These are phyloP conservation scores for Lolium perenne DNA, from an alignment of 176 grass and related monocot genomes.

Conservation along the genomic window DNA sequence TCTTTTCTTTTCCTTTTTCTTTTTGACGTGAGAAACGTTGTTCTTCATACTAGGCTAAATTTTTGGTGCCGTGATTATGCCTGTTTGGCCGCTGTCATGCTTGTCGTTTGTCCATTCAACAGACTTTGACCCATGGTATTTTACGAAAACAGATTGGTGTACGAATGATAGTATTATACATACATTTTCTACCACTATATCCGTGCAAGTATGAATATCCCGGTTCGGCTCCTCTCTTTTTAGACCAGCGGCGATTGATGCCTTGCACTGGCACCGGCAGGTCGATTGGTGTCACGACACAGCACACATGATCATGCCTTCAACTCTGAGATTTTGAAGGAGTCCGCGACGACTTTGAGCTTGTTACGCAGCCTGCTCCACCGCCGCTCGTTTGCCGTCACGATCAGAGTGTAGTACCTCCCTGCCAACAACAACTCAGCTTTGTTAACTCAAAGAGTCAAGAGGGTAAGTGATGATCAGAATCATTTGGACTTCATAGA, in stretches of 20 bases:
- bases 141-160: too few relatives aligned
- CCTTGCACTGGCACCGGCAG: not conserved
- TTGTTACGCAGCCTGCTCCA: constrained; percentile 82
- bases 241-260: not conserved
- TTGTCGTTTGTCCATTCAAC: not conserved
- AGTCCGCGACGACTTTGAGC: constrained; percentile 90
- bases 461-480: not conserved
- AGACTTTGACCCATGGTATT: not conserved
- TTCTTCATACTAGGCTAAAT: not conserved
- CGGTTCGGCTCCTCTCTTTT: too few relatives aligned
- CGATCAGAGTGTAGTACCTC: constrained; percentile 82
- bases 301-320: constrained; percentile 14
- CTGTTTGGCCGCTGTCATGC: not conserved
- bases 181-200: too few relatives aligned
- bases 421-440: constrained; percentile 34
- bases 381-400: constrained; percentile 85
- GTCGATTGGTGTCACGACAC: not conserved
- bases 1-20: not conserved
- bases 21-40: not conserved
- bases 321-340: constrained; percentile 71
- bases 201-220: too few relatives aligned
- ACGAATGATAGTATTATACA: too few relatives aligned
- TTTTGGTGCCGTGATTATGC: not conserved
- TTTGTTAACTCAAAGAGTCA: not conserved
- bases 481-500: too few relatives aligned